phyloP scores from a whole-genome alignment of 495 filamentous ascomycete species.

The Aspergillus campestris region DNA sequence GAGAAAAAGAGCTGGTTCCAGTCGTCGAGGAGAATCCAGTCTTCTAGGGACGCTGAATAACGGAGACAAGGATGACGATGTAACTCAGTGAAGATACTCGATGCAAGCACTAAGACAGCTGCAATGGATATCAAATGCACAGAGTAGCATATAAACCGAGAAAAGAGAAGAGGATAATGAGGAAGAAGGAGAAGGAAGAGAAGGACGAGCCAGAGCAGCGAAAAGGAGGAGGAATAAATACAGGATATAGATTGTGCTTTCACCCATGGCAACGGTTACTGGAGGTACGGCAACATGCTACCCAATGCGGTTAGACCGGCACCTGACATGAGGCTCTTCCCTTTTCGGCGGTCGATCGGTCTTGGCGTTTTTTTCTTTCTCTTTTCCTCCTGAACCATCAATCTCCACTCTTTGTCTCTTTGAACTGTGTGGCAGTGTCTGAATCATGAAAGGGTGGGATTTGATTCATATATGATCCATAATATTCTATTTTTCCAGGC shows the following conservation, averaged over 20 bases:
- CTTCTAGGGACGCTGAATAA: constrained; percentile 11
- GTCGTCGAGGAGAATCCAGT: constrained; percentile 5
- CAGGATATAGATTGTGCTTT: constrained; percentile 19
- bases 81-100: constrained; percentile 6
- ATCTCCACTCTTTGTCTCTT: neutral
- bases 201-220: constrained; percentile 4
- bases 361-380: constrained; percentile 12
- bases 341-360: constrained; percentile 12
- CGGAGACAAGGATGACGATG: constrained; percentile 11
- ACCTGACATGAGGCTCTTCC: constrained; percentile 27
- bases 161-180: constrained; percentile 14
- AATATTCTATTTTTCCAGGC: neutral
- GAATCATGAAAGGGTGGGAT: neutral
- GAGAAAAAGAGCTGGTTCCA: constrained; percentile 6
- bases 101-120: constrained; percentile 11
- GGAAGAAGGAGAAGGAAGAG: constrained; percentile 10
- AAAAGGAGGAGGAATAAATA: constrained; percentile 33
- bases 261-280: constrained; percentile 36
- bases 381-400: constrained; percentile 2
- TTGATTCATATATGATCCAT: neutral
- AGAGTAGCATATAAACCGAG: constrained; percentile 20
- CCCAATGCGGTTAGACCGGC: constrained; percentile 12
- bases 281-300: constrained; percentile 27
- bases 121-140: constrained; percentile 21
- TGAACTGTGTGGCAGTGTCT: neutral